Evolutionary conservation across 352 stramenopile species (phyloP), one percentile per base, ranked within the genome.

Genomic region (Phytopythium sindhum): DNA sequence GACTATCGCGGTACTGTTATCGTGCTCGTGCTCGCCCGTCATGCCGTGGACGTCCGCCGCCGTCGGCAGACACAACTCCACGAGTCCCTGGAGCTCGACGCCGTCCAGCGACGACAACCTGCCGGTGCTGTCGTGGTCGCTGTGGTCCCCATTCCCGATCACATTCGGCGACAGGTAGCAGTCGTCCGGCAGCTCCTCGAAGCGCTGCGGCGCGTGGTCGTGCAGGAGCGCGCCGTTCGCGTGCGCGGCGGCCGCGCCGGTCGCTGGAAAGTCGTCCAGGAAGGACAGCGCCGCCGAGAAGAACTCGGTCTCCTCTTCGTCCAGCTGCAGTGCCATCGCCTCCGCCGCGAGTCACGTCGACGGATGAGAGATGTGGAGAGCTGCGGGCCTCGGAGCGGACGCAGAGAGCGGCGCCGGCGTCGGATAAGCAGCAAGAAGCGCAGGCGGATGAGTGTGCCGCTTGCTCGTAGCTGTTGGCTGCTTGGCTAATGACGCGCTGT

Each of bases 241-340:
- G 12, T 54, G 48, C 2, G 24, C 33, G 1, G 33, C 33, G 33
- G 12, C 33, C 33, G 33, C 2, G 10, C 33, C 33, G 33, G 33
- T 15, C 3, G 47, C 26, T 19, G 53, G 53, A 9, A 59, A 47
- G 45, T 71, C 66, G 69, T 75, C 65, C 19, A 76, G 42, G 35
- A 76, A 73, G 2, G 63, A 65, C 35, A 76, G 17, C 12, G 69
- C 66, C 2, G 69, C 68, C 6, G 65, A 63, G 45, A 75, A 54
- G 23, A 67, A 72, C 65, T 75, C 68, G 39, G 63, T 62, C 45
- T 60, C 50, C 52, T 75, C 68, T 6, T 57, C 61, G 54, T 72
- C 69, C 14, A 75, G 54, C 26, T 73, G 54, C 45, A 75, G 68
- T 42, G 69, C 62, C 69, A 75, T 66, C 42, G 2, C 9, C 52